Conservation (phyloP, 2,329 filamentous ascomycete genomes). For the Xylaria polymorpha region DNA sequence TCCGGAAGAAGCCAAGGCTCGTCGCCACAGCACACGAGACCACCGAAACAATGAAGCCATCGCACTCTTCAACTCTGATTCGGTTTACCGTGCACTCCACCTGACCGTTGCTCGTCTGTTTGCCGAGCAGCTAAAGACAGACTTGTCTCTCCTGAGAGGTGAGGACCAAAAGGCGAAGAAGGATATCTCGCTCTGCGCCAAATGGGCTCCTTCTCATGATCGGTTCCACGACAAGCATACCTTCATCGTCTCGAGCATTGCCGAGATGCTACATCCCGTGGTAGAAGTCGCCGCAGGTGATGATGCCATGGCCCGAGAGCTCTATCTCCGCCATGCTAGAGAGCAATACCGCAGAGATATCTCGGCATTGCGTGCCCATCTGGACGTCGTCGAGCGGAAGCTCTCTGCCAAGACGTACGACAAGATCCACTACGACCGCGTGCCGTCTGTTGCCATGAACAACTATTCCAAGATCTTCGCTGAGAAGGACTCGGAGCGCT, state of each 20-base stretch:
- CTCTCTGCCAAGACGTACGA: constrained; percentile 59
- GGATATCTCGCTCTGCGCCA: constrained; percentile 66
- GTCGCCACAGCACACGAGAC: constrained; percentile 49
- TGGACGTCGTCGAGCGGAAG: constrained; percentile 65
- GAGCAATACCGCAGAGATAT: constrained; percentile 64
- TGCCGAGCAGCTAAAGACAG: constrained; percentile 63
- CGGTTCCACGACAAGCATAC: constrained; percentile 70
- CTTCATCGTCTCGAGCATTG: constrained; percentile 66
- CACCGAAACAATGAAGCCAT: constrained; percentile 56
- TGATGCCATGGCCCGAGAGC: constrained; percentile 54
- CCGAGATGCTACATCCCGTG: constrained; percentile 63
- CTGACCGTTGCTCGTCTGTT: constrained; percentile 66
- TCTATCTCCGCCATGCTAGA: constrained; percentile 65
- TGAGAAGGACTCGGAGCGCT: constrained; percentile 61
- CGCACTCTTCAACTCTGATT: constrained; percentile 56
- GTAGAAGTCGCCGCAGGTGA: constrained; percentile 50
- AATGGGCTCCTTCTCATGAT: constrained; percentile 68
- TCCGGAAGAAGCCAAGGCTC: constrained; percentile 38
- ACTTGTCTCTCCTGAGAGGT: constrained; percentile 57
- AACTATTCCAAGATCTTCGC: constrained; percentile 62
- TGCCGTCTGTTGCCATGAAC: constrained; percentile 69
- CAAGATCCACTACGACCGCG: constrained; percentile 66
- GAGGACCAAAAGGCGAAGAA: constrained; percentile 55
- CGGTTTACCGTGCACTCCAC: constrained; percentile 64
- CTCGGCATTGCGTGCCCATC: constrained; percentile 63